Conservation (phyloP, 1,284 basidiomycete species). For the Porodaedalea pini region DNA sequence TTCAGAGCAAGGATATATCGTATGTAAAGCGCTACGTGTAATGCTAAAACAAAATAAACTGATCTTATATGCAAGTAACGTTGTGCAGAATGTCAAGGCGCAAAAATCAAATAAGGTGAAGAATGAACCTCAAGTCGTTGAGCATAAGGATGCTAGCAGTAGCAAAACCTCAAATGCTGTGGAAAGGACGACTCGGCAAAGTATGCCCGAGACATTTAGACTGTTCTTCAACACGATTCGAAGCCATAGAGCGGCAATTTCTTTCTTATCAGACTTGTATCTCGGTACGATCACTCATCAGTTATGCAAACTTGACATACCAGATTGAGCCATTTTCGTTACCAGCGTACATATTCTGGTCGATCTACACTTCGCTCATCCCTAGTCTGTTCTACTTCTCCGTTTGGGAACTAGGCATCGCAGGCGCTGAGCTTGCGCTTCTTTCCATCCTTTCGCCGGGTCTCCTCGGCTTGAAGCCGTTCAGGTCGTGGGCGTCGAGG, state of each 20-base stretch:
- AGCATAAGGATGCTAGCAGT: not conserved
- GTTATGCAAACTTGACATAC: too few relatives aligned
- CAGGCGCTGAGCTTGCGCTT: constrained; percentile 74
- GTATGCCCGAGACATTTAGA: not conserved
- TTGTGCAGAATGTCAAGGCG: not conserved
- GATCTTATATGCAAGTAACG: not conserved
- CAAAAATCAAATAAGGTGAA: not conserved
- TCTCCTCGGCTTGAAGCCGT: constrained; percentile 46
- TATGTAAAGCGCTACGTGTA: constrained; percentile 1
- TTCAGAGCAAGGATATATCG: not conserved
- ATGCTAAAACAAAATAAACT: not conserved
- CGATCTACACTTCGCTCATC: constrained; percentile 78
- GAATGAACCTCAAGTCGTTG: not conserved
- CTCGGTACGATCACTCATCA: constrained; percentile 30
- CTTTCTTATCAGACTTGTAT: constrained; percentile 52
- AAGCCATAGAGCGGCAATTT: constrained; percentile 28
- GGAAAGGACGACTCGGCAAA: not conserved
- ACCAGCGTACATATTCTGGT: constrained; percentile 86
- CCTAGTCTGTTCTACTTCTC: constrained; percentile 91
- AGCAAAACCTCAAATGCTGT: not conserved
- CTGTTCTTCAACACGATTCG: not conserved
- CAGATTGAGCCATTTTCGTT: not conserved
- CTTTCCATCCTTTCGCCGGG: constrained; percentile 66
- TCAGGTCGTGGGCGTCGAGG: constrained; percentile 45
- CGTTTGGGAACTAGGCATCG: constrained; percentile 80